These are phyloP conservation scores for Phytophthora syringae DNA, from an alignment of 352 stramenopile genomes.

Conservation along the genomic window DNA sequence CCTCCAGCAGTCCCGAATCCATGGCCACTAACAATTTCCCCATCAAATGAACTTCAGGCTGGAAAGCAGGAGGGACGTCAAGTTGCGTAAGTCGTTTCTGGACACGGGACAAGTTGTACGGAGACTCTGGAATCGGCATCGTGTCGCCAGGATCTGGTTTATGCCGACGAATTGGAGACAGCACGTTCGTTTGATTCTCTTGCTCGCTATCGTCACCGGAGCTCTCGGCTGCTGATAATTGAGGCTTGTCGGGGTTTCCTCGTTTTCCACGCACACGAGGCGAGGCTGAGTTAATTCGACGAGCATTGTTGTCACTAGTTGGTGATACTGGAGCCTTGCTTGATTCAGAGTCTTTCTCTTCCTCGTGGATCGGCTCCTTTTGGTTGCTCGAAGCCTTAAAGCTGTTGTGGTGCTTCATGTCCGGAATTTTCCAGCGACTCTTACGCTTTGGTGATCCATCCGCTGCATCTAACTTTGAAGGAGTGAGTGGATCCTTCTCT, in stretches of 20 bases:
- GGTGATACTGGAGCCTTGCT: slow-evolving; percentile 12
- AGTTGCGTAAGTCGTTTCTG: slow-evolving; percentile 30
- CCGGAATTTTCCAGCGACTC: slow-evolving; percentile 37
- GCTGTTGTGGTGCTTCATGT: slow-evolving; percentile 32
- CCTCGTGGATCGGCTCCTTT: slow-evolving; percentile 12
- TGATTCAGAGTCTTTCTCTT: slow-evolving; percentile 16
- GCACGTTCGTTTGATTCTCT: slow-evolving; percentile 33
- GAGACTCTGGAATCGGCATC: slow-evolving; percentile 22
- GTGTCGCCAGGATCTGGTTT: slow-evolving; percentile 31
- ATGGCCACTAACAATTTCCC: slow-evolving; percentile 67
- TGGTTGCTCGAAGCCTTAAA: slow-evolving; percentile 25
- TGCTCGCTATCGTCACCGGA: slow-evolving; percentile 32
- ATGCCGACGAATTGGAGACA: slow-evolving; percentile 35
- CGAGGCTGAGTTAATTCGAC: slow-evolving; percentile 4
- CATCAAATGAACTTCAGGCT: slow-evolving; percentile 77
- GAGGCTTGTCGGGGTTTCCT: slow-evolving; percentile 15
- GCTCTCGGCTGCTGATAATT: slow-evolving; percentile 11
- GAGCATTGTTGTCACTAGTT: slow-evolving; percentile 13
- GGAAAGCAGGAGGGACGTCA: slow-evolving; percentile 45
- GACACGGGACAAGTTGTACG: slow-evolving; percentile 15
- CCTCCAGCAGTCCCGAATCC: slow-evolving; percentile 49
- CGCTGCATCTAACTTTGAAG: slow-evolving; percentile 17
- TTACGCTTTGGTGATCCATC: slow-evolving; percentile 29
- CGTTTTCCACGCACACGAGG: slow-evolving; percentile 10
- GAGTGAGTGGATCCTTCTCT: slow-evolving; percentile 21